Evolutionary conservation across 2,329 filamentous ascomycete species (phyloP).

Genomic region (Eutypella sp.): DNA sequence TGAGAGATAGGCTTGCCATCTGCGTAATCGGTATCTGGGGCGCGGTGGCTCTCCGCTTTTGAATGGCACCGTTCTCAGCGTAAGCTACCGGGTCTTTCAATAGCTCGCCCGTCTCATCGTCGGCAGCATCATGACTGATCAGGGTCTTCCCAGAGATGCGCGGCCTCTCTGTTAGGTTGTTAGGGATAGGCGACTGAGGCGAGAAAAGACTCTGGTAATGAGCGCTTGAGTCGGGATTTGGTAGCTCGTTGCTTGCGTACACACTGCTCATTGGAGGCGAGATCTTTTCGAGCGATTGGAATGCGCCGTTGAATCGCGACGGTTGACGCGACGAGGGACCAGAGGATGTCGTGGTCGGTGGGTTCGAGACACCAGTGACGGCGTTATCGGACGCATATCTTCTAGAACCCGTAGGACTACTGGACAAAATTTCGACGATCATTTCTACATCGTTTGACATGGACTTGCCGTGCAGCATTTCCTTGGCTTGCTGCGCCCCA

Average conservation of each 20-base stretch:
- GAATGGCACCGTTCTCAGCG: slow-evolving; percentile 61
- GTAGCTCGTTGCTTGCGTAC: slow-evolving; percentile 53
- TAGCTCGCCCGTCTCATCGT: slow-evolving; percentile 68
- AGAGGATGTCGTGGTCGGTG: slow-evolving; percentile 38
- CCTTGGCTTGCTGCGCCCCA: slow-evolving; percentile 53
- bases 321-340: slow-evolving; percentile 46
- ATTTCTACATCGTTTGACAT: slow-evolving; percentile 52
- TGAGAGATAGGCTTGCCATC: slow-evolving; percentile 67
- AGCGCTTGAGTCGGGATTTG: slow-evolving; percentile 48
- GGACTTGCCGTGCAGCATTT: slow-evolving; percentile 51
- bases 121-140: slow-evolving; percentile 63
- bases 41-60: slow-evolving; percentile 64
- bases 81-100: slow-evolving; percentile 68
- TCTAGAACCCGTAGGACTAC: slow-evolving; percentile 33
- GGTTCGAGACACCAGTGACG: slow-evolving; percentile 36
- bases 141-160: slow-evolving; percentile 64
- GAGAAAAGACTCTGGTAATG: slow-evolving; percentile 64
- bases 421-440: slow-evolving; percentile 52
- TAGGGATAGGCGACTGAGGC: slow-evolving; percentile 67
- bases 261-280: slow-evolving; percentile 54
- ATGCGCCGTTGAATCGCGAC: slow-evolving; percentile 57
- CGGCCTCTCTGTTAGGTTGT: slow-evolving; percentile 57
- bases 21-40: slow-evolving; percentile 65
- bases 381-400: slow-evolving; percentile 48
- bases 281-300: slow-evolving; percentile 57